Percentiles rank a stretch among this genome's conserved stretches.
These are phyloP conservation scores for Alternaria angustiovoidea DNA, from an alignment of 2,329 filamentous ascomycete genomes.

Conservation along the genomic window DNA sequence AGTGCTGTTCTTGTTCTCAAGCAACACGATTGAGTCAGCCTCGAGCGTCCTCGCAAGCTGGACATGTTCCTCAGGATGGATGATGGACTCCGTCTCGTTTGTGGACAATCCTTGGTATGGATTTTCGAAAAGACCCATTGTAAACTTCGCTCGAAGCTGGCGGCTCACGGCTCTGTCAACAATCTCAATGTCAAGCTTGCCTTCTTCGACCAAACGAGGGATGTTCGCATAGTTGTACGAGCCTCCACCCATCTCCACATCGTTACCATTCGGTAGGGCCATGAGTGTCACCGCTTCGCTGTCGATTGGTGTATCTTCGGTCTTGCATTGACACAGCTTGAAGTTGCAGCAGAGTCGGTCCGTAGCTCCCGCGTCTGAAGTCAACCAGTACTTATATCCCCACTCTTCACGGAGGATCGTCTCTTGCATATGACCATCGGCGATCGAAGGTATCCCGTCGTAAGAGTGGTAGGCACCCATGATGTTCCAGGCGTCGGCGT, in stretches of 20 bases:
- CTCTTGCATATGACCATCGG: constrained; percentile 71
- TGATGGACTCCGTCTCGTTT: constrained; percentile 63
- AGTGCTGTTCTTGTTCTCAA: constrained; percentile 73
- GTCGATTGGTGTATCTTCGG: constrained; percentile 62
- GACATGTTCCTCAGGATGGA: constrained; percentile 68
- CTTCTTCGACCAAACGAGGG: constrained; percentile 68
- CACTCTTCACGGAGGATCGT: constrained; percentile 73
- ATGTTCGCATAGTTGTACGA: constrained; percentile 73
- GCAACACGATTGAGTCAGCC: constrained; percentile 73
- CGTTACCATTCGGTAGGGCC: constrained; percentile 72
- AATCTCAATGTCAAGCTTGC: constrained; percentile 65
- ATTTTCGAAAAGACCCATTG: constrained; percentile 74
- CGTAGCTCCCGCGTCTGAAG: constrained; percentile 73
- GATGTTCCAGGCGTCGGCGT: constrained; percentile 71
- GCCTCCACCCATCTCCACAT: constrained; percentile 80
- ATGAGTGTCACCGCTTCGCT: constrained; percentile 70
- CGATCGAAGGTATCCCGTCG: constrained; percentile 73
- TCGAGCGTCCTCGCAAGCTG: constrained; percentile 70
- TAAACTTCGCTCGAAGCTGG: constrained; percentile 72
- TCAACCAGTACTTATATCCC: constrained; percentile 75
- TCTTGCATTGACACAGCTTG: constrained; percentile 64
- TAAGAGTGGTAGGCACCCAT: constrained; percentile 81
- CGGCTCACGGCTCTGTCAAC: constrained; percentile 74
- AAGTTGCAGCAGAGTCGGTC: constrained; percentile 72
- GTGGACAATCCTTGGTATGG: constrained; percentile 68